phyloP scores from a whole-genome alignment of 805 yeast genomes.

The Wickerhamiella alocasiicola region DNA sequence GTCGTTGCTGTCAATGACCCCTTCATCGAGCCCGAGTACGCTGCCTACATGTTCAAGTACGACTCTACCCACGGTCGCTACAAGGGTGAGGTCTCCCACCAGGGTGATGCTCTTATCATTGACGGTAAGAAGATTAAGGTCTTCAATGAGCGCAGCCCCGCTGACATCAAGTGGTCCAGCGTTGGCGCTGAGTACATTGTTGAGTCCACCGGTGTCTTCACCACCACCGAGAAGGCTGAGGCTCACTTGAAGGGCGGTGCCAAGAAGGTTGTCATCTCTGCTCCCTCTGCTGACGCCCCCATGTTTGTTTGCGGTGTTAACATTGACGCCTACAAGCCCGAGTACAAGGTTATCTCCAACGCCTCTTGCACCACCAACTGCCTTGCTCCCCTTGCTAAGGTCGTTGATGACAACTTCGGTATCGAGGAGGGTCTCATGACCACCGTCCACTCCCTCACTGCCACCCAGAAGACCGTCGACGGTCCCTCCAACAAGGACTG shows the following conservation, averaged over 20 bases:
- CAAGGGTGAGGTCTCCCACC: constrained; percentile 57
- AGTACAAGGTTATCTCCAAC: constrained; percentile 68
- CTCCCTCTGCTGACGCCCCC: constrained; percentile 89
- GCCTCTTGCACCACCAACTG: constrained; percentile 96
- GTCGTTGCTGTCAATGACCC: constrained; percentile 88
- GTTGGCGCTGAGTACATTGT: constrained; percentile 70
- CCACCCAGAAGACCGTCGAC: constrained; percentile 92
- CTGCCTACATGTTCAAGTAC: constrained; percentile 91
- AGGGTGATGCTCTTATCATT: constrained; percentile 49
- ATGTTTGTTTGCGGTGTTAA: constrained; percentile 92
- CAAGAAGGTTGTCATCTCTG: constrained; percentile 88
- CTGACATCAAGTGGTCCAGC: constrained; percentile 73
- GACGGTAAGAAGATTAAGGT: constrained; percentile 56
- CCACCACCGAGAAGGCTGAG: constrained; percentile 64
- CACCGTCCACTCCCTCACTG: constrained; percentile 91
- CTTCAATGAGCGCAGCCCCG: constrained; percentile 76
- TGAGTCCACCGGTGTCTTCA: constrained; percentile 91
- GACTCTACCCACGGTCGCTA: constrained; percentile 86
- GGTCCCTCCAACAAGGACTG: constrained; percentile 97
- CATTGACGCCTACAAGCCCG: constrained; percentile 63
- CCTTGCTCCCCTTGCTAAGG: constrained; percentile 89
- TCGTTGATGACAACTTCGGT: constrained; percentile 72
- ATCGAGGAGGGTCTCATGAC: constrained; percentile 91
- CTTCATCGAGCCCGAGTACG: constrained; percentile 78
- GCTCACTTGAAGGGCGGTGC: constrained; percentile 86